phyloP scores from a whole-genome alignment of 2,329 filamentous ascomycete genomes.

The Tolypocladium pustulatum region DNA sequence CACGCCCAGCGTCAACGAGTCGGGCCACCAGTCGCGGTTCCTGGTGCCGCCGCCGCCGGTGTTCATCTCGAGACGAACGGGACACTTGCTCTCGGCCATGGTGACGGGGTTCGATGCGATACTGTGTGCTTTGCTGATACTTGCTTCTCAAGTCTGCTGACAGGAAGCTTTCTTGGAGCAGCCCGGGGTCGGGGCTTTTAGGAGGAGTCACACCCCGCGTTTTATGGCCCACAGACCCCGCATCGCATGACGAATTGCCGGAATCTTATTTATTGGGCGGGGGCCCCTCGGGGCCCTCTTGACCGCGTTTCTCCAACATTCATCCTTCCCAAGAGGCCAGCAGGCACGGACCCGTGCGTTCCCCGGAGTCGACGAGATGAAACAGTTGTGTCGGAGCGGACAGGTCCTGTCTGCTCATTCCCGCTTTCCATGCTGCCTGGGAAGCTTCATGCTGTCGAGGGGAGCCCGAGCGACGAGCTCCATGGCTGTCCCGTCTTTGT shows the following conservation, averaged over 20 bases:
- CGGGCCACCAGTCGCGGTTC: slow-evolving; percentile 68
- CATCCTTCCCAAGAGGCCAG: not conserved
- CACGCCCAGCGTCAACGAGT: slow-evolving; percentile 56
- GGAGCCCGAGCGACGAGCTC: no score
- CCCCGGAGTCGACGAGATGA: not conserved
- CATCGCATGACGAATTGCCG: slow-evolving; percentile 1
- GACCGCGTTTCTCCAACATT: no score
- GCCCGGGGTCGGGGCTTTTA: not conserved
- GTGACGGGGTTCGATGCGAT: not conserved
- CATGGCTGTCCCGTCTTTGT: no score
- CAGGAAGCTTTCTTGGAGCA: not conserved
- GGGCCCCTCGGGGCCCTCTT: no score
- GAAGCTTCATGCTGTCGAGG: no score
- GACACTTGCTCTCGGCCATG: slow-evolving; percentile 22
- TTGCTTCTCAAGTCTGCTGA: not conserved
- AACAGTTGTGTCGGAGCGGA: no score
- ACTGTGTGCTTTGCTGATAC: not conserved
- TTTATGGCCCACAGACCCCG: slow-evolving; percentile 1
- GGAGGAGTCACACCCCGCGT: not conserved
- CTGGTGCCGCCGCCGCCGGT: slow-evolving; percentile 53
- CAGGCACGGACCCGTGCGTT: no score
- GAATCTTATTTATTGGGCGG: not conserved
- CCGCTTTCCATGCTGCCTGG: no score
- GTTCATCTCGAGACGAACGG: slow-evolving; percentile 20
- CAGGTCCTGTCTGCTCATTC: no score